Conservation (phyloP, 2,329 filamentous ascomycete species). For the Aspergillus quadricinctus region DNA sequence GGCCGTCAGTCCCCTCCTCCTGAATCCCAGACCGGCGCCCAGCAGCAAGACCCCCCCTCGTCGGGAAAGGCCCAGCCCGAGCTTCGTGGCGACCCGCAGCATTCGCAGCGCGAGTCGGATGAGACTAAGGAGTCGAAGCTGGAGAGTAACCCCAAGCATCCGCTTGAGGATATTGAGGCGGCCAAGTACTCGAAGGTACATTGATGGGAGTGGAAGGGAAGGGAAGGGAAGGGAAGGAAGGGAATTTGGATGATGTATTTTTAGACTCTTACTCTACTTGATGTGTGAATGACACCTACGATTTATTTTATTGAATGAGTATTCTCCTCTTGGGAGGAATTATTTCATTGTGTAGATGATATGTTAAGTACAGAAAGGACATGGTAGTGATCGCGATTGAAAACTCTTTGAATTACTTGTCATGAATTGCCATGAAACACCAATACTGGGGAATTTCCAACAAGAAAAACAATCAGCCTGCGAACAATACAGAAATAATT, state of each 20-base stretch:
- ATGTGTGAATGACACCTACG: background rate
- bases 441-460: no score
- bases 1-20: constrained; percentile 76
- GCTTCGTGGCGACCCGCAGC: constrained; percentile 35
- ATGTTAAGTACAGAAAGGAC: background rate
- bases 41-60: constrained; percentile 57
- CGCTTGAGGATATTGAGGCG: constrained; percentile 35
- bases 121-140: constrained; percentile 23
- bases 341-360: no score
- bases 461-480: no score
- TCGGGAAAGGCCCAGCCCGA: constrained; percentile 56
- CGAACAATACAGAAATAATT: background rate
- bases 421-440: background rate
- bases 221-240: background rate
- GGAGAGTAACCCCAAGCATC: constrained; percentile 41
- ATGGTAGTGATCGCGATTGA: background rate
- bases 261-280: background rate
- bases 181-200: constrained; percentile 23
- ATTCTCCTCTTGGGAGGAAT: background rate
- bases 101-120: constrained; percentile 23
- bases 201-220: constrained; percentile 13
- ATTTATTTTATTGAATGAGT: background rate
- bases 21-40: constrained; percentile 61
- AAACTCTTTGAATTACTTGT: background rate
- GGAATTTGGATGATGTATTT: background rate